Evolutionary conservation across 208 protist genomes (phyloP).

Genomic region (Angomonas deanei): DNA sequence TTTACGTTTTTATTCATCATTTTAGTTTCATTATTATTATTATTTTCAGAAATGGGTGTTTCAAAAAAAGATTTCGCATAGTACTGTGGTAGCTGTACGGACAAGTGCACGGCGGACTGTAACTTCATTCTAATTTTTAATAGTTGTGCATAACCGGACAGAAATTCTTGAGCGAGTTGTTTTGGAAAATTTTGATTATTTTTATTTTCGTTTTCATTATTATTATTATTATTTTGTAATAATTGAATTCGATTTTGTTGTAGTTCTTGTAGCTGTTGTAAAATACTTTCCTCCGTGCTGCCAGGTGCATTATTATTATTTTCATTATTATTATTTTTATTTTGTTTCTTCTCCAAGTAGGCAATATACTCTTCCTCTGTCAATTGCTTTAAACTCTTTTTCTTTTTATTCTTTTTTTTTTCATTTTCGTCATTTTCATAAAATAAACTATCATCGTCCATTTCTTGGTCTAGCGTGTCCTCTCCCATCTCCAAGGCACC

Average conservation of each 20-base stretch:
- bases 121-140: slow-evolving; percentile 66
- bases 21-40: neutral
- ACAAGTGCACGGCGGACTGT: slow-evolving; percentile 55
- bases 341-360: slow-evolving; percentile 49
- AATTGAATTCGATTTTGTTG: slow-evolving; percentile 12
- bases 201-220: neutral
- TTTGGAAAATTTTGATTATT: neutral
- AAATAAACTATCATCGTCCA: slow-evolving; percentile 14
- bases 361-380: slow-evolving; percentile 71
- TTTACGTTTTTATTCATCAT: neutral
- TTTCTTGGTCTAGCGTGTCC: neutral
- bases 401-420: slow-evolving; percentile 6
- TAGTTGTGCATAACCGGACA: slow-evolving; percentile 70
- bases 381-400: slow-evolving; percentile 33
- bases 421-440: neutral
- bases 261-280: slow-evolving; percentile 23
- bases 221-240: neutral
- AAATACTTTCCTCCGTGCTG: slow-evolving; percentile 22
- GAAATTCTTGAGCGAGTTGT: slow-evolving; percentile 31
- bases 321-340: too few relatives aligned
- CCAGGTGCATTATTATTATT: too few relatives aligned
- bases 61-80: slow-evolving; percentile 61
- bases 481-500: neutral
- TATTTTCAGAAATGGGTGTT: neutral
- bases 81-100: slow-evolving; percentile 72